A percentile compares a stretch with the other conserved stretches of the same genome.
Conservation (phyloP, 306 rosid genomes). For the Benincasa hispida region DNA sequence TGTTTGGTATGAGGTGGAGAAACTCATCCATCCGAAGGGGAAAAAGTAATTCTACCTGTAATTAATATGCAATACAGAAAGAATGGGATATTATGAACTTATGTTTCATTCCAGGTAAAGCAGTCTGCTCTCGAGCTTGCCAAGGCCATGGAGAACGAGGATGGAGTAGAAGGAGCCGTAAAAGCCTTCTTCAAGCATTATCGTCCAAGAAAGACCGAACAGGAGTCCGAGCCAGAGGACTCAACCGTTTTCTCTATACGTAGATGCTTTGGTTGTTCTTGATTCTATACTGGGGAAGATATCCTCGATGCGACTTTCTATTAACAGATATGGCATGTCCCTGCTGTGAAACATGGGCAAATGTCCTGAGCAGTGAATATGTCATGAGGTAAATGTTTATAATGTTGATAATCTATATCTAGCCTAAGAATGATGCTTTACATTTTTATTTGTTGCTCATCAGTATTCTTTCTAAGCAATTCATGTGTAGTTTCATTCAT, state of each 20-base stretch:
- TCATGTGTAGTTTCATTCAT: not conserved
- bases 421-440: not conserved
- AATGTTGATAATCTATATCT: not conserved
- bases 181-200: conserved; percentile 93
- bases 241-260: conserved; percentile 45
- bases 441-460: not conserved
- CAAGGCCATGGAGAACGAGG: conserved; percentile 86
- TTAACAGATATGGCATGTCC: not conserved
- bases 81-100: not conserved
- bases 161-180: conserved; percentile 94
- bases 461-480: not conserved
- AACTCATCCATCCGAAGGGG: not conserved
- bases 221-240: conserved; percentile 31
- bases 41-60: not conserved
- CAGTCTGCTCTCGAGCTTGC: conserved; percentile 65
- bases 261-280: conserved; percentile 76
- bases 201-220: conserved; percentile 35
- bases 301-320: not conserved
- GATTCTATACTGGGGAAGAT: conserved; percentile 1
- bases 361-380: not conserved
- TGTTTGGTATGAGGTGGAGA: not conserved
- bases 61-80: not conserved
- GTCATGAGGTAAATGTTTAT: conserved; percentile 2
- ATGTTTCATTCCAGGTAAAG: conserved; percentile 52
- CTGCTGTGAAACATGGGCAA: not conserved